Base-by-base conservation (phyloP, 2,329 filamentous ascomycete species). In the Talaromyces sp. region DNA sequence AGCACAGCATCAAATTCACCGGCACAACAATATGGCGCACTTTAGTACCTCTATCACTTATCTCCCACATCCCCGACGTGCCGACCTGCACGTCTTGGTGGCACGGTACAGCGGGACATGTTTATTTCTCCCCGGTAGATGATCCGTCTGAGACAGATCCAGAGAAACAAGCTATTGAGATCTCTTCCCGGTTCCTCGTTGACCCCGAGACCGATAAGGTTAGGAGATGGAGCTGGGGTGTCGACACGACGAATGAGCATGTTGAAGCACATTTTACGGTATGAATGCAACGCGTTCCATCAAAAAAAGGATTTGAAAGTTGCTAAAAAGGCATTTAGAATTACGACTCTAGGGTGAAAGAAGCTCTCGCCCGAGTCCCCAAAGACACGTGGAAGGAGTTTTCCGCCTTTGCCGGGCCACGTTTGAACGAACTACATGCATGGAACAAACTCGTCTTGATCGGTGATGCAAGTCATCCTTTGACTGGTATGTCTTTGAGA, bases 401-500 rank as follows among this genome's bases (percentile, higher is more conserved):
- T 47, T 77, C 81, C 3, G 78, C 81, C 0, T 83, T 83, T 62
- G 77, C 82, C 0, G 82, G 82, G 0, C 81, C 81, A 1, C 77
- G 81, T 41, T 68, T 83, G 19, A 67, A 75, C 8, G 72, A 72
- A 2, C 71, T 83, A 3, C 78, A 72, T 1, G 78, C 73, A 2
- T 83, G 79, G 74, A 72, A 78, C 48, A 79, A 79, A 60, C 69
- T 85, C 2, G 84, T 81, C 6, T 76, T 86, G 3, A 78, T 86
- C 0, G 84, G 84, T 9, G 84, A 87, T 67, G 80, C 83, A 0
- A 85, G 83, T 1, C 84, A 87, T 70, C 82, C 84, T 0, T 75
- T 85, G 0, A 83, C 82, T 0, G 82, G 82, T 72, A 62, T 16
- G 60, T 48, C 7, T 37, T 27, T 41, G 35, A 8, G 11, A 16